Percentiles rank a stretch among this genome's conserved stretches.
phyloP scores from a whole-genome alignment of 2,329 filamentous ascomycete species.

The Diaporthe sp. region DNA sequence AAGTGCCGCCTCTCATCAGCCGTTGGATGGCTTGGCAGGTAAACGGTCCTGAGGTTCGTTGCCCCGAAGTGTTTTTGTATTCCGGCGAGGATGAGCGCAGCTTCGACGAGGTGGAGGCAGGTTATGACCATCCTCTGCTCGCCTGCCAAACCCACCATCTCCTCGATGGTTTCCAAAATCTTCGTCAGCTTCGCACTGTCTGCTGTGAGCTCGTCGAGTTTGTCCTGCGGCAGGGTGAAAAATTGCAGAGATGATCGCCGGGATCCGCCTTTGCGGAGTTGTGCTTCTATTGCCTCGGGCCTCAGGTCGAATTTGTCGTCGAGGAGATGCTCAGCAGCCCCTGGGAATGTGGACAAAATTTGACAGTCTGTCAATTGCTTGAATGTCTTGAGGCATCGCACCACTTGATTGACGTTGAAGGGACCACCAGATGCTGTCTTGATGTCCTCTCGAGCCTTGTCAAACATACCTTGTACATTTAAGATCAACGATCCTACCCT shows the following conservation, averaged over 20 bases:
- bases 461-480: not conserved
- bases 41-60: not conserved
- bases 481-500: not conserved
- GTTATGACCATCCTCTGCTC: not conserved
- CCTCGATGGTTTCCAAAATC: not conserved
- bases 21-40: not conserved
- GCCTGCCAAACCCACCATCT: not conserved
- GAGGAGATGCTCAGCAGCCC: not conserved
- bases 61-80: not conserved
- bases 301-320: not conserved
- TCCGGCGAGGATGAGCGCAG: not conserved
- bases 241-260: not conserved
- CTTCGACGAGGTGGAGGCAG: not conserved
- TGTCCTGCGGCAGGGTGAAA: not conserved
- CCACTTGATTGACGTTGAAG: constrained; percentile 9
- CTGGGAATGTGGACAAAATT: not conserved
- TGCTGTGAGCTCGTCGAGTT: not conserved
- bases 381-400: not conserved
- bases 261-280: not conserved
- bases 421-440: not conserved
- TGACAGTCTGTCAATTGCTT: not conserved
- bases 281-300: not conserved
- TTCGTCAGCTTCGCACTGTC: not conserved
- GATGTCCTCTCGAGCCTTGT: constrained; percentile 13
- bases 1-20: not conserved